Percentiles rank a stretch among this genome's conserved stretches.
Conservation (phyloP, 1,139 yeast species). For the Yamadazyma diddensiae region DNA sequence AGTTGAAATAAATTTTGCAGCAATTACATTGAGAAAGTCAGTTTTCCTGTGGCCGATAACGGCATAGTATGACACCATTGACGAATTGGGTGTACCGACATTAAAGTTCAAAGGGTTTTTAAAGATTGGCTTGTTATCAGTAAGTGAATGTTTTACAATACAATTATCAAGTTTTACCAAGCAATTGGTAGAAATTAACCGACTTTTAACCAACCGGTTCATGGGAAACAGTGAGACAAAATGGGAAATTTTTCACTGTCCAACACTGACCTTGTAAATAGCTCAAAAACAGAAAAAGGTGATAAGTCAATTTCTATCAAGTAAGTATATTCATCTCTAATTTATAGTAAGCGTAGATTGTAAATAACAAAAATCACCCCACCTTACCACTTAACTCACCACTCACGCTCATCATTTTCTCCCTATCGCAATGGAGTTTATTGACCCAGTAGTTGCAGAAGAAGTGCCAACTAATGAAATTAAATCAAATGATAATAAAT, state of each 20-base stretch:
- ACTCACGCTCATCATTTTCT: too few species aligned
- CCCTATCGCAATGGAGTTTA: constrained; percentile 41
- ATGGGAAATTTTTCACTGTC: too few species aligned
- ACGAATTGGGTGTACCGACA: constrained; percentile 17
- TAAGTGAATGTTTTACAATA: constrained; percentile 8
- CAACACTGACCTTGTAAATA: too few species aligned
- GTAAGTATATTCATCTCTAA: too few species aligned
- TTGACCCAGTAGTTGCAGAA: constrained; percentile 28
- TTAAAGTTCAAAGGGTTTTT: constrained; percentile 27
- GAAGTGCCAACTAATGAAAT: constrained; percentile 13
- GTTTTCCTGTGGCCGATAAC: constrained; percentile 37
- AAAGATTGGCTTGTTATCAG: constrained; percentile 8
- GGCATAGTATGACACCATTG: constrained; percentile 27
- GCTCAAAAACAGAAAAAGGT: too few species aligned
- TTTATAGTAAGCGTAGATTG: background rate
- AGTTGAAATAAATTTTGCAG: constrained; percentile 42
- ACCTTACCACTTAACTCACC: too few species aligned
- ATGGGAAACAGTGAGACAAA: too few species aligned
- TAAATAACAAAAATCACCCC: too few species aligned
- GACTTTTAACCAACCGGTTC: too few species aligned
- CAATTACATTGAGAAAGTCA: constrained; percentile 28
- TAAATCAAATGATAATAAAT: constrained; percentile 7
- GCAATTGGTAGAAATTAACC: too few species aligned
- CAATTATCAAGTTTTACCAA: constrained; percentile 14
- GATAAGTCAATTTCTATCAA: too few species aligned